These are phyloP conservation scores for Zoysia pacifica DNA, from an alignment of 176 grass and related monocot species.

Conservation along the genomic window DNA sequence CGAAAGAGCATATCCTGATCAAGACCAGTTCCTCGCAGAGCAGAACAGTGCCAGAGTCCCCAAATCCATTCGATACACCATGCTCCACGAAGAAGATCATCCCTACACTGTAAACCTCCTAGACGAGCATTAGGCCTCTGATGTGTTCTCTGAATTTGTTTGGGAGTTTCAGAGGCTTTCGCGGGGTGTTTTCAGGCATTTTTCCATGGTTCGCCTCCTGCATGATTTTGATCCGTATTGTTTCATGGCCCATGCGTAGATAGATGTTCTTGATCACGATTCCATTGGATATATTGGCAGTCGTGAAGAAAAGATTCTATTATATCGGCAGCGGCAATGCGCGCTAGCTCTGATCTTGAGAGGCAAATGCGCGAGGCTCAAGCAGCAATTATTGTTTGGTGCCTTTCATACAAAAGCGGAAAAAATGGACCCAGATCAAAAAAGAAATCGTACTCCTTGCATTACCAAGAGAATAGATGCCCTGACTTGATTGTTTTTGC, in stretches of 20 bases:
- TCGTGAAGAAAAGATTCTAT: no score
- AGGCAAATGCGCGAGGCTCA: slow-evolving; percentile 14
- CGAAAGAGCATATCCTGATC: background rate
- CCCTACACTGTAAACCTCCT: slow-evolving; percentile 40
- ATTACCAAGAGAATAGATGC: slow-evolving; percentile 60
- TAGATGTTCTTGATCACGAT: slow-evolving; percentile 37
- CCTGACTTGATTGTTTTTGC: slow-evolving; percentile 51
- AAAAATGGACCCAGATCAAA: slow-evolving; percentile 40
- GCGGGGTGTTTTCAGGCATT: background rate
- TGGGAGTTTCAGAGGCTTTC: background rate
- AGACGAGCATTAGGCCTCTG: background rate
- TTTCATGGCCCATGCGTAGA: slow-evolving; percentile 5
- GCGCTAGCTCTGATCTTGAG: slow-evolving; percentile 14
- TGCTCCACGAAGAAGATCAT: slow-evolving; percentile 36
- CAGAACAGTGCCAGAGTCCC: background rate
- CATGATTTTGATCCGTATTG: slow-evolving; percentile 10
- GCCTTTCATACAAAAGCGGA: slow-evolving; percentile 44
- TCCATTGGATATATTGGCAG: background rate
- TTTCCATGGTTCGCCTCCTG: background rate
- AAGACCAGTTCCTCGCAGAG: background rate
- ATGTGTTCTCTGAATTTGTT: slow-evolving; percentile 15
- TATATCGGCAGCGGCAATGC: background rate
- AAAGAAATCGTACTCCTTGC: slow-evolving; percentile 48
- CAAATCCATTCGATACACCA: slow-evolving; percentile 7
- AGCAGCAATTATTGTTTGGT: slow-evolving; percentile 44